These are phyloP conservation scores for Phytophthora macrochlamydospora DNA, from an alignment of 352 stramenopile genomes.

Conservation along the genomic window DNA sequence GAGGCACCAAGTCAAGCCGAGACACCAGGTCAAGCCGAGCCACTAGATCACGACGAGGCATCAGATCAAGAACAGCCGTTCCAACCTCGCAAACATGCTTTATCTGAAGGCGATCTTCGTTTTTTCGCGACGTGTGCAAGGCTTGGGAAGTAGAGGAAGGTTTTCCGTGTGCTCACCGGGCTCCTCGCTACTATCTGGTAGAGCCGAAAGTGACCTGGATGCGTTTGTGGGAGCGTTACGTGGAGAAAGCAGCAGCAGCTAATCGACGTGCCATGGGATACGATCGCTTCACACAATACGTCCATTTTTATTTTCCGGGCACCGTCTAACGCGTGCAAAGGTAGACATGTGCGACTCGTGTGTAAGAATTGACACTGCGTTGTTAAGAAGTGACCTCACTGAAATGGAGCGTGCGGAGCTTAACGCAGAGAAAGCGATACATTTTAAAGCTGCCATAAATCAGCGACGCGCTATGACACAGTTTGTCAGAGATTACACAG, in stretches of 20 bases:
- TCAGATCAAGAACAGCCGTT: not conserved
- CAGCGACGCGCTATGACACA: not conserved
- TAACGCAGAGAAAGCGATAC: not conserved
- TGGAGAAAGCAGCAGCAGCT: not conserved
- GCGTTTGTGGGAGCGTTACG: not conserved
- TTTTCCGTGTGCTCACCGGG: conserved; percentile 2
- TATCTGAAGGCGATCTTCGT: not conserved
- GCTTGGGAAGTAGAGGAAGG: conserved; percentile 7
- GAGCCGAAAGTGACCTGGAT: not conserved
- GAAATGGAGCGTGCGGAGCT: not conserved
- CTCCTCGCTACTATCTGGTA: not conserved
- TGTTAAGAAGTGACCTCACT: not conserved
- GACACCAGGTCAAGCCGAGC: not conserved
- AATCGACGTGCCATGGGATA: not conserved
- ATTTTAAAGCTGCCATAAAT: conserved; percentile 5
- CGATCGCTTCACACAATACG: not conserved
- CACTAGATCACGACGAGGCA: no score
- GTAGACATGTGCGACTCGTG: conserved; percentile 2
- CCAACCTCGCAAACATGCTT: not conserved
- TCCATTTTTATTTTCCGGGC: not conserved
- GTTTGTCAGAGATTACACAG: conserved; percentile 4
- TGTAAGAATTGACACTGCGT: conserved; percentile 1
- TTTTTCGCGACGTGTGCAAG: not conserved
- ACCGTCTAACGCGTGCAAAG: not conserved
- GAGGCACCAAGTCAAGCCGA: not conserved